These are phyloP conservation scores for Aureobasidium sp. DNA, from an alignment of 2,329 filamentous ascomycete species.

Conservation along the genomic window DNA sequence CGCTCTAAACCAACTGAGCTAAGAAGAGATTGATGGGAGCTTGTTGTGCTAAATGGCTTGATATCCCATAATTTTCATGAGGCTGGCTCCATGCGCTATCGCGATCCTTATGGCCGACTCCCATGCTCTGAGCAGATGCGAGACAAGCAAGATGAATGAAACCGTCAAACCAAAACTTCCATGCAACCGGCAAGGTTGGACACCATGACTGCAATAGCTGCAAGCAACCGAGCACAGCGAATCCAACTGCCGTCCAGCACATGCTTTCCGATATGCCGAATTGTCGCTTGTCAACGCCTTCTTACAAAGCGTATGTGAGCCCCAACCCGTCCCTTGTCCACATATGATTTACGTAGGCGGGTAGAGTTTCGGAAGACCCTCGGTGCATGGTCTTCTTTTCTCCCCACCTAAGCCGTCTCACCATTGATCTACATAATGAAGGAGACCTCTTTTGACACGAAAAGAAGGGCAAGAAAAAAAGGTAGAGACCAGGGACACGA, in stretches of 20 bases:
- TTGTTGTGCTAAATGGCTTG: too few species aligned
- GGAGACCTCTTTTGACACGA: not conserved
- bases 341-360: not conserved
- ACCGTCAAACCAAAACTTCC: not conserved
- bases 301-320: not conserved
- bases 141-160: not conserved
- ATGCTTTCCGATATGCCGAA: not conserved
- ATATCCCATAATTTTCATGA: too few species aligned
- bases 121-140: not conserved
- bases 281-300: not conserved
- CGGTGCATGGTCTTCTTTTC: not conserved
- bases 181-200: not conserved
- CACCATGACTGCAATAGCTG: too few species aligned
- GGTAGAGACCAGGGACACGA: not conserved
- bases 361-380: constrained; percentile 3
- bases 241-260: not conserved
- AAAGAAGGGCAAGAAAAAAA: not conserved
- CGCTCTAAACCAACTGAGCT: constrained; percentile 13
- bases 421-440: not conserved
- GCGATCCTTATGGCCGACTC: too few species aligned
- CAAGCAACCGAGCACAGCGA: not conserved
- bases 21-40: constrained; percentile 2
- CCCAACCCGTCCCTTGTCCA: not conserved
- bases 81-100: too few species aligned
- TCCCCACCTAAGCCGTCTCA: not conserved